Percentiles rank a stretch among this genome's conserved stretches.
These are phyloP conservation scores for Pinus albicaulis DNA, from an alignment of 75 land plant genomes.

Conservation along the genomic window DNA sequence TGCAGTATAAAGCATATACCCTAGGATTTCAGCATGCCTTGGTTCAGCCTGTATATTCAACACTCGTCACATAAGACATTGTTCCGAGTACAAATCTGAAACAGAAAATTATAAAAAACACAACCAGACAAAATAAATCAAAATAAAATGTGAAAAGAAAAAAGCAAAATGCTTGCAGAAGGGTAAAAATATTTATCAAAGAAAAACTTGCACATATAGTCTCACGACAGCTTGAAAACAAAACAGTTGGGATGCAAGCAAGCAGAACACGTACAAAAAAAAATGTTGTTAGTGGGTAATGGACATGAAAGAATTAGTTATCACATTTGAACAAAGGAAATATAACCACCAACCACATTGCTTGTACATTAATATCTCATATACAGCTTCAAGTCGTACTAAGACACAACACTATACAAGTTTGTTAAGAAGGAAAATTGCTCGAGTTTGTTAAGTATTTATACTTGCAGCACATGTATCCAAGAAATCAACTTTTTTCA, in stretches of 20 bases:
- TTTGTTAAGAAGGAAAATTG: too few species aligned
- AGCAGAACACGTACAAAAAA: not conserved
- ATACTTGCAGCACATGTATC: too few species aligned
- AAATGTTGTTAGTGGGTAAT: not conserved
- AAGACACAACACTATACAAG: too few species aligned
- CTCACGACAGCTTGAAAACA: not conserved
- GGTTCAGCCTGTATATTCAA: conserved; percentile 60
- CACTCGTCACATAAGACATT: not conserved
- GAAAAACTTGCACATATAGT: not conserved
- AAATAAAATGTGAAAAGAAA: not conserved
- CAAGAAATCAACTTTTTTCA: too few species aligned
- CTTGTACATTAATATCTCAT: too few species aligned
- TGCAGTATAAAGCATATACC: conserved; percentile 74
- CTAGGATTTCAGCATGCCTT: conserved; percentile 76
- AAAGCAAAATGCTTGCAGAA: not conserved
- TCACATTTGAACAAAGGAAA: too few species aligned
- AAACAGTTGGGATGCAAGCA: not conserved
- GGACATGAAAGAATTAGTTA: too few species aligned
- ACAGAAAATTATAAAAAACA: not conserved
- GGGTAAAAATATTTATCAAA: not conserved
- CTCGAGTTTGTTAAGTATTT: too few species aligned
- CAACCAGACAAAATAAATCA: not conserved
- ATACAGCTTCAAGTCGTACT: too few species aligned
- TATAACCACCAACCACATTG: too few species aligned
- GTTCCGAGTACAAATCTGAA: conserved; percentile 4